Percentiles rank a stretch among this genome's conserved stretches.
Conservation (phyloP, 1,284 basidiomycete genomes). For the Ceratobasidium sp. region DNA sequence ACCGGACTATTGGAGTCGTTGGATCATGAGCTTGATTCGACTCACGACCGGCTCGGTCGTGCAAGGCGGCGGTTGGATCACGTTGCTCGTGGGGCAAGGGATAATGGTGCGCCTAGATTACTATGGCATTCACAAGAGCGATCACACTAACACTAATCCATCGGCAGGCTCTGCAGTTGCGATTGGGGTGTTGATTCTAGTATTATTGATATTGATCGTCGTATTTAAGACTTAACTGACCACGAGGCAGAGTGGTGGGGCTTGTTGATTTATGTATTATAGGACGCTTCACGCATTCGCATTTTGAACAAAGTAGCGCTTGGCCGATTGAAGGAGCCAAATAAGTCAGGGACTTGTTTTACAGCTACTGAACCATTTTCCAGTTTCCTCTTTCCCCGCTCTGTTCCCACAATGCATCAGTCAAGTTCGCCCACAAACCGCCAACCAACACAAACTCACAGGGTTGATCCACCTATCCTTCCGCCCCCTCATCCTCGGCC, state of each 20-base stretch:
- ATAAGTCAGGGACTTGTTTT: background rate
- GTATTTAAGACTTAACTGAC: conserved; percentile 49
- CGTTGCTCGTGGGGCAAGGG: conserved; percentile 48
- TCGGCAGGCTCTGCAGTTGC: conserved; percentile 49
- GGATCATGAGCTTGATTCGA: conserved; percentile 48
- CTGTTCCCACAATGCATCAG: background rate
- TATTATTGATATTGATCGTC: conserved; percentile 50
- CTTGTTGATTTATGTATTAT: conserved; percentile 35
- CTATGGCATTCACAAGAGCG: background rate
- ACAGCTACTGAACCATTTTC: conserved; percentile 43
- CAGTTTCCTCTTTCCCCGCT: conserved; percentile 35
- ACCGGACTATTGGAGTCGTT: conserved; percentile 48
- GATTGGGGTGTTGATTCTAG: conserved; percentile 48
- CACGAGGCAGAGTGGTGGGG: background rate
- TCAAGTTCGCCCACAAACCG: background rate
- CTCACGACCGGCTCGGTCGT: conserved; percentile 44
- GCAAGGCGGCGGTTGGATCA: conserved; percentile 48
- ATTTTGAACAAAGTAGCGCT: background rate
- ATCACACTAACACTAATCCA: background rate
- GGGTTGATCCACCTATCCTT: conserved; percentile 58
- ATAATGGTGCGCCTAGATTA: conserved; percentile 46
- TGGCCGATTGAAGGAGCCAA: background rate
- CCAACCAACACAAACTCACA: background rate
- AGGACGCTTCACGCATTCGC: conserved; percentile 12
- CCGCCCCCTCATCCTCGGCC: conserved; percentile 76